These are phyloP conservation scores for Wickerhamomyces sp. DNA, from an alignment of 1,139 yeast genomes.

Conservation along the genomic window DNA sequence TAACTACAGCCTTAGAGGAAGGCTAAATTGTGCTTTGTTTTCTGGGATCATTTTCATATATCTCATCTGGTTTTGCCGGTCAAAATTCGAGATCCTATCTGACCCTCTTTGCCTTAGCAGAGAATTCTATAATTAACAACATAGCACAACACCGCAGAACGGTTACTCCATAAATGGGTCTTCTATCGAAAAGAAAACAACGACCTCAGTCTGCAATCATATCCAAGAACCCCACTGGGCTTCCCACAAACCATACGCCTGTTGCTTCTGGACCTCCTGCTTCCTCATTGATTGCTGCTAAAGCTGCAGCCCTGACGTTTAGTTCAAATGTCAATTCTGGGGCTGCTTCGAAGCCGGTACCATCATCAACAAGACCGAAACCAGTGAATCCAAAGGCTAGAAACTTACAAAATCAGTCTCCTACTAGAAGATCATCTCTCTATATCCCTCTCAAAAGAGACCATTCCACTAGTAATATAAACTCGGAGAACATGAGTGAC, in stretches of 20 bases:
- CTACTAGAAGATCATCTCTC: background rate
- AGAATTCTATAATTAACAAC: too few relatives aligned
- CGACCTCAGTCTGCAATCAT: slow-evolving; percentile 14
- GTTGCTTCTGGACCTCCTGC: slow-evolving; percentile 5
- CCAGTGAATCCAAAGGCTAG: background rate
- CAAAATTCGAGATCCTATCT: too few relatives aligned
- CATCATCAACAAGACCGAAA: background rate
- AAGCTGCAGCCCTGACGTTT: slow-evolving; percentile 18
- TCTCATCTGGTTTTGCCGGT: too few relatives aligned
- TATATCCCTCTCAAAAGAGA: background rate
- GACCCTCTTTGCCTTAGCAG: too few relatives aligned
- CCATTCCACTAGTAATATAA: background rate
- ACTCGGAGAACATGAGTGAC: background rate
- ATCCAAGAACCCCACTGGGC: slow-evolving; percentile 18
- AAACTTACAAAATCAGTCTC: background rate
- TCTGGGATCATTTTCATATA: too few relatives aligned
- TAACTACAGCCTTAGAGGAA: too few relatives aligned
- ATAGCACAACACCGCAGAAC: too few relatives aligned
- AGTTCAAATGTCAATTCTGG: background rate
- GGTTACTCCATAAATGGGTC: slow-evolving; percentile 13
- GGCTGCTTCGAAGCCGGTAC: background rate
- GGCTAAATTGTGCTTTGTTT: too few relatives aligned
- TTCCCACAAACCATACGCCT: slow-evolving; percentile 6
- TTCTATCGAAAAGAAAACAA: slow-evolving; percentile 16
- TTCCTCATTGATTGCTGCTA: slow-evolving; percentile 19